Evolutionary conservation across 2,329 filamentous ascomycete genomes (phyloP).

Genomic region (Fusarium concolor): DNA sequence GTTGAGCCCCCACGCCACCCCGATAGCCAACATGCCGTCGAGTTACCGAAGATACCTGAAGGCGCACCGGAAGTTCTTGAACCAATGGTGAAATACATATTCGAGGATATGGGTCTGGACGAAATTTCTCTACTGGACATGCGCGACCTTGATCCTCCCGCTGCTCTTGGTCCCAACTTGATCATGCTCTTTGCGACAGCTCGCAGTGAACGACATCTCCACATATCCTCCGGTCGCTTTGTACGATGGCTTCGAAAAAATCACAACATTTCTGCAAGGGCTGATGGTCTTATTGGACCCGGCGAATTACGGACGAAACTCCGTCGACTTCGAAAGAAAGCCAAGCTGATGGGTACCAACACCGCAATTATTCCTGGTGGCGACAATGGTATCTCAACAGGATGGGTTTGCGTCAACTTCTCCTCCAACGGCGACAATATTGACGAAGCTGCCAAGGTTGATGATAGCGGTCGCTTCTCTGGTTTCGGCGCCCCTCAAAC

Average conservation of each 20-base stretch:
- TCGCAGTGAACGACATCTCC: conserved; percentile 91
- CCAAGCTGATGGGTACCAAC: conserved; percentile 81
- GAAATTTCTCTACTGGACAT: conserved; percentile 84
- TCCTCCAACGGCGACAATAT: conserved; percentile 73
- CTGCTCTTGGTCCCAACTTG: conserved; percentile 87
- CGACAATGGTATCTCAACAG: conserved; percentile 90
- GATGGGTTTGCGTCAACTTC: conserved; percentile 96
- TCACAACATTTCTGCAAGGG: conserved; percentile 78
- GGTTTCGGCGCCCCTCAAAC: conserved; percentile 75
- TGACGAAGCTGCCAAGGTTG: conserved; percentile 58
- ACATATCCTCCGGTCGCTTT: conserved; percentile 89
- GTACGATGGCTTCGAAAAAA: conserved; percentile 84
- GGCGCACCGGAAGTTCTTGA: conserved; percentile 77
- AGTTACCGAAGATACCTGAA: conserved; percentile 68
- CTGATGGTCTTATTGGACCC: conserved; percentile 88
- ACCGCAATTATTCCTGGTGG: conserved; percentile 71
- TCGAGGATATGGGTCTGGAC: conserved; percentile 87
- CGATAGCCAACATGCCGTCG: conserved; percentile 59
- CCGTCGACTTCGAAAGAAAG: conserved; percentile 80
- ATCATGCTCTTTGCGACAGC: conserved; percentile 95
- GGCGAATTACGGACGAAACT: conserved; percentile 93
- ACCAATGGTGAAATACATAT: conserved; percentile 80
- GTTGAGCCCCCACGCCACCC: conserved; percentile 70
- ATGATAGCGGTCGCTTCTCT: conserved; percentile 69
- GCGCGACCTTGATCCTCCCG: conserved; percentile 83